Evolutionary conservation across 2,329 filamentous ascomycete genomes (phyloP), one percentile per base, ranked within the genome.

Genomic region (Nemania sp.): DNA sequence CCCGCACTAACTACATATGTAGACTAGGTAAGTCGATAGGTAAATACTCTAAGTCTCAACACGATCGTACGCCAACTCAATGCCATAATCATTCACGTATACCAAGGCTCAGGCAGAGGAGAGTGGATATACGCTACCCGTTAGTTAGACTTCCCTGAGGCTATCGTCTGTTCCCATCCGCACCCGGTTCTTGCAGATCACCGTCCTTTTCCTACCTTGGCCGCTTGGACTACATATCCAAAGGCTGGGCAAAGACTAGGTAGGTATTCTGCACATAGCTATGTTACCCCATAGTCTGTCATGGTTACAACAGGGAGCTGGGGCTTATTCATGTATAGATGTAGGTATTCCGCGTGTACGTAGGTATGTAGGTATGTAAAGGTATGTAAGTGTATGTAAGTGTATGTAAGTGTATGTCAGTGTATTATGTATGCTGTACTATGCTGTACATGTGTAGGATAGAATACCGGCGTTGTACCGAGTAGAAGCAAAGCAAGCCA

Each of bases 151-250:
- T 42, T 51, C 39, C 50, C 25, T 42, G 49, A 49, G 58, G 39
- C 45, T 51, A 25, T 46, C 54, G 37, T 54, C 49, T 58, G 45
- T 45, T 45, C 54, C 21, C 46, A 42, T 62, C 59, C 59, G n/a
- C 45, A 51, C 58, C 51, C 18, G 59, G 59, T 13, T 54, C 34
- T 47, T 43, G 45, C 50, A 48, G 40, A 18, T 29, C 50, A 51
- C 39, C 25, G 37, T 48, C 49, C 39, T 62, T 62, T n/a, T 62
- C 50, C 59, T 45, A 46, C 39, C 54, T 54, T 25, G 59, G 59
- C 25, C 45, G 29, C 20, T 29, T 15, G 10, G 29, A 40, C 34
- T 46, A 15, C n/a, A 15, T 48, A 18, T 43, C 25, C 7, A 40
- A 54, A 39, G 29, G 54, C 34, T 42, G 37, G 50, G 54, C 59